Evolutionary conservation across 306 rosid genomes (phyloP), one percentile per base, ranked within the genome.

Genomic region (Sesbania bispinosa): DNA sequence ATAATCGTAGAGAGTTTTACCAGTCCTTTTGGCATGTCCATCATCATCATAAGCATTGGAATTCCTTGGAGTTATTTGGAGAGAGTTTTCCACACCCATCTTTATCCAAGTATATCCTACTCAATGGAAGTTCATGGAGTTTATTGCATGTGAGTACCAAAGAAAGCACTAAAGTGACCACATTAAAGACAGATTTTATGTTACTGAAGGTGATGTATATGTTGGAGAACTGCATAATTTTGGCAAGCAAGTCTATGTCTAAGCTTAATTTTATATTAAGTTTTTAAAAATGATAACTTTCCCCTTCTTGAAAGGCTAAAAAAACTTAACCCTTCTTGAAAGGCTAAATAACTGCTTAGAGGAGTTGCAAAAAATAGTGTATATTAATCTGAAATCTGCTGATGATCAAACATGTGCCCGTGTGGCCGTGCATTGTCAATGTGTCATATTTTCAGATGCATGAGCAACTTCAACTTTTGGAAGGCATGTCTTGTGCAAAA

Each of bases 11-110:
- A 62, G 30, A 42, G 2, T 32, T 58, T 80, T 82, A 85, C 92
- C 92, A 15, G 86, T 69, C 67, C 92, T 78, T 26, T 64, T 71
- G 36, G 69, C 71, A 55, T 39, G 83, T 4, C 84, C 92, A 69
- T 87, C 89, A 35, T 80, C 89, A 41, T 78, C 85, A 47, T 64
- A 75, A 62, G 64, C 29, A 3, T 6, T 67, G 20, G 11, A 6
- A 3, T 18, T 53, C 23, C 32, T 33, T 54, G 39, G 51, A 51
- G 73, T 64, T 57, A 80, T 43, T 62, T 78, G 82, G 19, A 75
- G 74, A 57, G 90, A 66, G 57, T 78, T 69, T 59, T 75, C 65
- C 38, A 55, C 73, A 29, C 69, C 83, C 90, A 80, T 87, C 32
- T 46, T 50, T 29, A 4, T 64, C 45, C 32, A 48, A 67, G 39